Evolutionary conservation across 2,329 filamentous ascomycete species (phyloP).

Genomic region (Chaetomium sp.): DNA sequence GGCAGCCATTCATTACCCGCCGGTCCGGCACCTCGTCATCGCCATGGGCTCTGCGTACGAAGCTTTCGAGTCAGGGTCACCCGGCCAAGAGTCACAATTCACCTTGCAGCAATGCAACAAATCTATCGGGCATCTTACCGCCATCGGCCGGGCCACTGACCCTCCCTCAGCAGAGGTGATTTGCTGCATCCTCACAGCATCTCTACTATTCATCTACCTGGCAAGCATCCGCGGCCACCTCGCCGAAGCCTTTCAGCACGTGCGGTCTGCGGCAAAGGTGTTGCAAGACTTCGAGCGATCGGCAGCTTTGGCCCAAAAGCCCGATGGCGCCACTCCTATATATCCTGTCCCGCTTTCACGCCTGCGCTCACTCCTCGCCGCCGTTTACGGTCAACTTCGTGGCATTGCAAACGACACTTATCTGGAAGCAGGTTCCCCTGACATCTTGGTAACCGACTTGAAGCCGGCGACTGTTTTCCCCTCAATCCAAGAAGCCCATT

Average conservation of each 20-base stretch:
- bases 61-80: constrained; percentile 12
- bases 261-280: constrained; percentile 25
- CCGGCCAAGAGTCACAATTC: constrained; percentile 11
- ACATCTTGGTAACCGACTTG: constrained; percentile 19
- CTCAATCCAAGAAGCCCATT: constrained; percentile 27
- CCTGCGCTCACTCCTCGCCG: constrained; percentile 24
- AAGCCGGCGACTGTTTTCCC: constrained; percentile 26
- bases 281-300: constrained; percentile 24
- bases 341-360: constrained; percentile 25
- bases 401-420: constrained; percentile 23
- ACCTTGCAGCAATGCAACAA: constrained; percentile 28
- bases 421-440: neutral
- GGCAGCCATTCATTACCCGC: constrained; percentile 29
- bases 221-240: constrained; percentile 27
- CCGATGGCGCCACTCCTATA: neutral
- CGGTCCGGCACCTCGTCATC: constrained; percentile 30
- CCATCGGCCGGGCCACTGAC: neutral
- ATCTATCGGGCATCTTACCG: constrained; percentile 24
- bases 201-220: constrained; percentile 31
- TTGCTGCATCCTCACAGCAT: constrained; percentile 28
- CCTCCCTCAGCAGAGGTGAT: constrained; percentile 12
- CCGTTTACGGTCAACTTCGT: constrained; percentile 29
- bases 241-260: constrained; percentile 29
- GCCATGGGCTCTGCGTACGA: constrained; percentile 31
- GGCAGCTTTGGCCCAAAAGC: neutral